Evolutionary conservation across 2,329 filamentous ascomycete genomes (phyloP).

Genomic region (Trichoderma afroharzianum): DNA sequence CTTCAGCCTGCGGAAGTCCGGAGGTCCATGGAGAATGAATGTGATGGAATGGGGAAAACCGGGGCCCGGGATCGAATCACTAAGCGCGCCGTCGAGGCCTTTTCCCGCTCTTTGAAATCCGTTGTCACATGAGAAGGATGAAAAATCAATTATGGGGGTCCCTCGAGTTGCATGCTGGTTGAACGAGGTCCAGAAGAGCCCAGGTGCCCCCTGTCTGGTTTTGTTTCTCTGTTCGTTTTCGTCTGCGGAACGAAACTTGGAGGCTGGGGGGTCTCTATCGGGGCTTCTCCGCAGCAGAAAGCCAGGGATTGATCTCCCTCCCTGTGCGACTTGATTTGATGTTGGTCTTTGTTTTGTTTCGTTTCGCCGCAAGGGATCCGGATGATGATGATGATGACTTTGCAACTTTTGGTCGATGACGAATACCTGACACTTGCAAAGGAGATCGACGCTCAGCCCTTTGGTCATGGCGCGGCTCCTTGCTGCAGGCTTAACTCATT

Average conservation of each 20-base stretch:
- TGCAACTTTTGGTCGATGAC: not conserved
- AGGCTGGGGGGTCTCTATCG: not conserved
- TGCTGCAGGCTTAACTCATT: not conserved
- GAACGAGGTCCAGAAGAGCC: no score
- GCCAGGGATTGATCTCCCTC: not conserved
- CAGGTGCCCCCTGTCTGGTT: not conserved
- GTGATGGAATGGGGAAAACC: not conserved
- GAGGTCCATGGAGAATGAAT: not conserved
- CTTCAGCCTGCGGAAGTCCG: not conserved
- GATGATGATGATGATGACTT: not conserved
- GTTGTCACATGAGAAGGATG: slow-evolving; percentile 3
- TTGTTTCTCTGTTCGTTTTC: not conserved
- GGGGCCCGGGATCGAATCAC: not conserved
- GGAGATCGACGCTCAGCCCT: not conserved
- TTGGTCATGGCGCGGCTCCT: not conserved
- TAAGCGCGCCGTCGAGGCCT: slow-evolving; percentile 2
- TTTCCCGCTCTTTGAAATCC: not conserved
- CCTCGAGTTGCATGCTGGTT: not conserved
- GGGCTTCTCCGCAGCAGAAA: not conserved
- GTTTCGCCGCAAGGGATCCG: not conserved
- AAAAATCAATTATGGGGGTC: not conserved
- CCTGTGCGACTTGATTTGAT: not conserved
- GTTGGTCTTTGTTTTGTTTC: not conserved
- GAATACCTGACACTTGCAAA: not conserved
- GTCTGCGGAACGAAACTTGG: not conserved